A percentile compares a stretch with the other conserved stretches of the same genome.
Conservation (phyloP, 2,329 filamentous ascomycete species). For the Pseudocercospora fuligena region DNA sequence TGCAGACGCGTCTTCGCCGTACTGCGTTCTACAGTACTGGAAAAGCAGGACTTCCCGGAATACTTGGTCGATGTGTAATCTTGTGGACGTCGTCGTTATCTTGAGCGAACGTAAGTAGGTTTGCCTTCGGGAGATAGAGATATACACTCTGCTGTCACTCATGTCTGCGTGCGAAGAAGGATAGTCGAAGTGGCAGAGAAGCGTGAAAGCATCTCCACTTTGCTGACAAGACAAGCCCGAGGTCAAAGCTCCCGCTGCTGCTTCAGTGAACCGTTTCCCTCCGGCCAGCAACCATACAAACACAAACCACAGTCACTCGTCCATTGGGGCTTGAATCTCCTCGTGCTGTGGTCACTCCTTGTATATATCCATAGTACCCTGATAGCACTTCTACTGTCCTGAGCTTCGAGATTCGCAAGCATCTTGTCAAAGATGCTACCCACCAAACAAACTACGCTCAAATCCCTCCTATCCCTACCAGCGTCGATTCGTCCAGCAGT, state of each 20-base stretch:
- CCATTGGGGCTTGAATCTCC: not conserved
- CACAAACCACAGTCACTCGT: not conserved
- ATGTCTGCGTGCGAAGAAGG: not conserved
- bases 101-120: not conserved
- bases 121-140: not conserved
- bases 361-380: not conserved
- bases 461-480: constrained; percentile 35
- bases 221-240: not conserved
- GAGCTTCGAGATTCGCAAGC: not conserved
- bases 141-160: not conserved
- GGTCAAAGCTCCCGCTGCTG: not conserved
- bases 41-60: no score
- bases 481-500: constrained; percentile 34
- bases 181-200: not conserved
- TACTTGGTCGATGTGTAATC: not conserved
- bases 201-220: not conserved
- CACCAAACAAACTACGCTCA: constrained; percentile 7
- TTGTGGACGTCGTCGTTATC: not conserved
- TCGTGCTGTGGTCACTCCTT: not conserved
- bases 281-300: constrained; percentile 1
- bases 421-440: constrained; percentile 7
- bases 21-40: no score
- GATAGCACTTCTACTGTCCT: not conserved
- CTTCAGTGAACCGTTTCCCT: not conserved
- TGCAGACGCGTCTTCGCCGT: no score